phyloP scores from a whole-genome alignment of 176 grass and related monocot genomes.

The Aechmea fasciata region DNA sequence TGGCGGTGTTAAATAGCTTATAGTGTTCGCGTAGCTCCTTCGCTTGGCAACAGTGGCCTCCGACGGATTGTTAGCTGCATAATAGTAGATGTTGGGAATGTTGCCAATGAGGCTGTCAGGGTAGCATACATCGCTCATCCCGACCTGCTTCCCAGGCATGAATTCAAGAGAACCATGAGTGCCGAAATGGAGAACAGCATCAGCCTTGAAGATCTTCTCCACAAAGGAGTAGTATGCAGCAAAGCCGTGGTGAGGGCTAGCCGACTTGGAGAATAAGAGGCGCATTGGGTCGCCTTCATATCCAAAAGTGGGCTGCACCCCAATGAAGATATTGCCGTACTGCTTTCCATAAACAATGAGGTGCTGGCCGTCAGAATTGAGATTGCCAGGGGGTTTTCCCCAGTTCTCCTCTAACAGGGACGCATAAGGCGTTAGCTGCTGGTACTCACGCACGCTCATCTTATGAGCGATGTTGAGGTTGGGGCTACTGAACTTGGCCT shows the following conservation, averaged over 20 bases:
- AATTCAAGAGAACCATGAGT: constrained; percentile 94
- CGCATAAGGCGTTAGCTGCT: constrained; percentile 71
- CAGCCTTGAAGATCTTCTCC: constrained; percentile 97
- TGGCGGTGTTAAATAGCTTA: constrained; percentile 93
- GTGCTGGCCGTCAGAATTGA: constrained; percentile 87
- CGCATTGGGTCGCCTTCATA: constrained; percentile 99
- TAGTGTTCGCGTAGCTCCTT: constrained; percentile 95
- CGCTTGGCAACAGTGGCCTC: constrained; percentile 94
- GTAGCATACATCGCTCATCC: constrained; percentile 92
- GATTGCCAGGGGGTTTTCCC: constrained; percentile 88
- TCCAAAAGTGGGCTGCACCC: constrained; percentile 91
- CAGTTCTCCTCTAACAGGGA: constrained; percentile 87
- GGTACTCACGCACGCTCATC: constrained; percentile 89
- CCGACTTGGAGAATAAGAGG: constrained; percentile 90
- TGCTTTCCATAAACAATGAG: constrained; percentile 95
- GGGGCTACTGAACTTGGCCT: constrained; percentile 96
- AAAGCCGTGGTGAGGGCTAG: constrained; percentile 92
- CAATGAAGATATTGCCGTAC: constrained; percentile 95
- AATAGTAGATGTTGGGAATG: constrained; percentile 98
- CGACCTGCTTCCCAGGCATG: constrained; percentile 98
- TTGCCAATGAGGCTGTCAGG: constrained; percentile 97
- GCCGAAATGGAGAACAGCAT: constrained; percentile 91
- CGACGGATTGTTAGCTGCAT: constrained; percentile 98
- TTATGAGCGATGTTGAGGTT: constrained; percentile 85
- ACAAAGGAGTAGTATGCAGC: constrained; percentile 95